phyloP scores from a whole-genome alignment of 169 alveolate genomes.

The Eimeria falciformis region DNA sequence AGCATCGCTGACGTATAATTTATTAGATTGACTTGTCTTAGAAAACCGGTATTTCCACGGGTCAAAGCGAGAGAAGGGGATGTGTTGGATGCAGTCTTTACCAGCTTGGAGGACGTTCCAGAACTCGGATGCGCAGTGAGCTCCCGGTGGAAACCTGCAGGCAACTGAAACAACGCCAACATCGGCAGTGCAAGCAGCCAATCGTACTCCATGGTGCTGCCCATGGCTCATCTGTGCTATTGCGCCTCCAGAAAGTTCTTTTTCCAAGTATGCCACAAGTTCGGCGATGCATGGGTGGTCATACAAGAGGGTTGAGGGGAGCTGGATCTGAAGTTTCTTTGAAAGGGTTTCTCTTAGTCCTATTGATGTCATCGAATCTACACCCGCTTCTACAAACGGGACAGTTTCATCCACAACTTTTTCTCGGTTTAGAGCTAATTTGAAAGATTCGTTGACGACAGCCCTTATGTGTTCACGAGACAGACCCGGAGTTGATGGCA shows the following conservation, averaged over 20 bases:
- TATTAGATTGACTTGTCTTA: conserved; percentile 71
- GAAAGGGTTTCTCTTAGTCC: conserved; percentile 81
- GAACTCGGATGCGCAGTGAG: conserved; percentile 60
- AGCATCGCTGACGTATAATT: conserved; percentile 78
- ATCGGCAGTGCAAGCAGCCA: background rate
- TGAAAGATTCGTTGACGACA: conserved; percentile 35
- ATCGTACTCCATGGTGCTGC: background rate
- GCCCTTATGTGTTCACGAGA: conserved; percentile 64
- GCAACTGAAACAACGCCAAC: conserved; percentile 80
- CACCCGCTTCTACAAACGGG: conserved; percentile 83
- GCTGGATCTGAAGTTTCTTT: conserved; percentile 77
- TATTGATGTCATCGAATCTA: conserved; percentile 84
- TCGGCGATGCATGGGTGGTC: conserved; percentile 83
- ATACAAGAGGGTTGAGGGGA: conserved; percentile 82
- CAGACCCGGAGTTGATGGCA: background rate
- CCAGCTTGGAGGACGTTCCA: conserved; percentile 78
- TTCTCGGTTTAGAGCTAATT: conserved; percentile 21
- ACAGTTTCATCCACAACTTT: conserved; percentile 44
- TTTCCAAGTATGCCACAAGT: conserved; percentile 76
- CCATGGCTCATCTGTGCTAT: background rate
- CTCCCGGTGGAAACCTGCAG: conserved; percentile 81
- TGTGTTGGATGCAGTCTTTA: conserved; percentile 78
- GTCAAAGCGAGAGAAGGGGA: conserved; percentile 82
- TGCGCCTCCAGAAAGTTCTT: background rate
- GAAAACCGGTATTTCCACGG: conserved; percentile 66